Percentiles rank a stretch among this genome's conserved stretches.
These are phyloP conservation scores for Protomyces inouyei DNA, from an alignment of 1,139 yeast genomes.

Conservation along the genomic window DNA sequence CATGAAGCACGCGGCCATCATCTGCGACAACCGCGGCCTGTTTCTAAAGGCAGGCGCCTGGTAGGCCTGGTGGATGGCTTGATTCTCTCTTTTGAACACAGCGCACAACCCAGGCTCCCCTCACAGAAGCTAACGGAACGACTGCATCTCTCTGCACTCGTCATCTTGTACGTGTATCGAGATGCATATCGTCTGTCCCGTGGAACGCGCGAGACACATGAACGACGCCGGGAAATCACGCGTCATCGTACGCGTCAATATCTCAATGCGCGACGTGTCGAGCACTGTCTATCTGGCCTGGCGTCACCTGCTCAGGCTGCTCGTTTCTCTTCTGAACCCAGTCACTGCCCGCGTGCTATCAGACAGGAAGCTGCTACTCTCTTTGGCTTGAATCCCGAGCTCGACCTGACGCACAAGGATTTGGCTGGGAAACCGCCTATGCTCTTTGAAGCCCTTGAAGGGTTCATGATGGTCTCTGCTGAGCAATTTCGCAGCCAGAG, in stretches of 20 bases:
- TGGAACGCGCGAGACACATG: background rate
- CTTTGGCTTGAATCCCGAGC: background rate
- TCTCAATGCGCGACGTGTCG: background rate
- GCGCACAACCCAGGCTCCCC: constrained; percentile 5
- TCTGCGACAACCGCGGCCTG: background rate
- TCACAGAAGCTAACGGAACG: constrained; percentile 2
- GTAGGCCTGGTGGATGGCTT: constrained; percentile 26
- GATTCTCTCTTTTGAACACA: constrained; percentile 11
- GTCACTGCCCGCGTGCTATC: background rate
- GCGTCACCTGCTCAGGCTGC: background rate
- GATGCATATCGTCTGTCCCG: background rate
- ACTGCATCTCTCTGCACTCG: constrained; percentile 16
- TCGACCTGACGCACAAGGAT: background rate
- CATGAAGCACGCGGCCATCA: background rate
- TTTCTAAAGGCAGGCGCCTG: constrained; percentile 15
- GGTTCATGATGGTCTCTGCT: constrained; percentile 15
- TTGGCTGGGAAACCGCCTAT: background rate
- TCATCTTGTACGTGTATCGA: constrained; percentile 12
- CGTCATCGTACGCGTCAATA: background rate
- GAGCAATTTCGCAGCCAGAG: background rate
- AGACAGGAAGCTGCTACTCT: background rate
- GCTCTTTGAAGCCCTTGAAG: constrained; percentile 8
- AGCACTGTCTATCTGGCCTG: background rate
- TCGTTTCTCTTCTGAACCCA: background rate
- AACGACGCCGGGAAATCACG: background rate